These are phyloP conservation scores for Galium porrigens DNA, from an alignment of 305 asterid genomes.

Conservation along the genomic window DNA sequence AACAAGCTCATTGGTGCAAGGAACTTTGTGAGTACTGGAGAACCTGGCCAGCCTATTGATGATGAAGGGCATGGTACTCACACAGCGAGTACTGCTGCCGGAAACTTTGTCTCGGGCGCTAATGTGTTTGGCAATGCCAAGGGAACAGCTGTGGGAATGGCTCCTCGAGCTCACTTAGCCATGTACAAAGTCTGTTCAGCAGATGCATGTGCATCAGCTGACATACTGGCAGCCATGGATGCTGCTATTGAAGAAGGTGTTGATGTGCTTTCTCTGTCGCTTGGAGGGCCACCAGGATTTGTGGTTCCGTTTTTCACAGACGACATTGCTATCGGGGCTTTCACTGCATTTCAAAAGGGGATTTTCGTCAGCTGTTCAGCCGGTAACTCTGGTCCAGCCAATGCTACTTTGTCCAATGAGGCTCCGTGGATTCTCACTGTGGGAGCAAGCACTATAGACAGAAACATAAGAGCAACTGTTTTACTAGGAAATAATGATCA, in stretches of 20 bases:
- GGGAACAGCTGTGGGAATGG: conserved; percentile 1
- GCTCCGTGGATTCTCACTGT: conserved; percentile 24
- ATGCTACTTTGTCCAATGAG: conserved; percentile 13
- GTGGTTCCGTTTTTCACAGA: conserved; percentile 10
- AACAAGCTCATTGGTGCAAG: conserved; percentile 32
- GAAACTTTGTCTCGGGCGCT: background rate
- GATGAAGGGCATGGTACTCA: conserved; percentile 1
- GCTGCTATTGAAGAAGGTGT: background rate
- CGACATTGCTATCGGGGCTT: conserved; percentile 18
- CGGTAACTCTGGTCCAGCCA: conserved; percentile 15
- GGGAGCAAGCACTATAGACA: conserved; percentile 22
- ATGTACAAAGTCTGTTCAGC: background rate
- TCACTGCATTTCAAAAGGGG: conserved; percentile 16
- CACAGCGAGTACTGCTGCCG: background rate
- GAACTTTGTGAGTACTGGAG: background rate
- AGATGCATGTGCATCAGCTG: background rate
- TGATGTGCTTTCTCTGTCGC: background rate
- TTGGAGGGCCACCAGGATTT: background rate
- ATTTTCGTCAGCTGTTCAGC: conserved; percentile 18
- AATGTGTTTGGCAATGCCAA: conserved; percentile 1
- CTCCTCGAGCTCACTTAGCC: background rate
- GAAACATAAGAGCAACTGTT: conserved; percentile 16
- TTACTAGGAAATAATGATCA: conserved; percentile 14
- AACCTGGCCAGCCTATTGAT: background rate
- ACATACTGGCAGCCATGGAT: background rate